phyloP scores from a whole-genome alignment of 108 stramenopile species.

The Skeletonema costatum region DNA sequence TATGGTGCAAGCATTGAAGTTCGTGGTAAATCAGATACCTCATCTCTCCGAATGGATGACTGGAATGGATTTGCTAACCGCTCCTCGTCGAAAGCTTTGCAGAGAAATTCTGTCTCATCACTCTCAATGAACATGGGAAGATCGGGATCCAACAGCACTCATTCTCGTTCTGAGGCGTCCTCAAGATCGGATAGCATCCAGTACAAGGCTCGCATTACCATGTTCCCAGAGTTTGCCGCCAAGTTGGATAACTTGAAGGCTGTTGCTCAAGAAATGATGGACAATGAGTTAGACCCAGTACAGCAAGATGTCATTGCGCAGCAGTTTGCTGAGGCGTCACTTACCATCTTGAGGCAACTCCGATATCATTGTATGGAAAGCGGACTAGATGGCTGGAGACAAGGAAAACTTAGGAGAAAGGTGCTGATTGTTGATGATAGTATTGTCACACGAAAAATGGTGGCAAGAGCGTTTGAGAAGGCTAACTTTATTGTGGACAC shows the following conservation, averaged over 20 bases:
- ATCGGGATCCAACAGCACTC: conserved; percentile 23
- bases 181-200: conserved; percentile 31
- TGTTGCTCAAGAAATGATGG: conserved; percentile 84
- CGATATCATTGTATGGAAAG: conserved; percentile 94
- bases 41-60: background rate
- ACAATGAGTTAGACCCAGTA: conserved; percentile 71
- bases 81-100: background rate
- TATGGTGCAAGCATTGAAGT: conserved; percentile 26
- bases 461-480: conserved; percentile 86
- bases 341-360: conserved; percentile 86
- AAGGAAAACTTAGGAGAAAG: conserved; percentile 82
- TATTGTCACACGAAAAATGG: conserved; percentile 76
- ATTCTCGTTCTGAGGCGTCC: conserved; percentile 7
- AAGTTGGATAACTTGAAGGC: conserved; percentile 82
- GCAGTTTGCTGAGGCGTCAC: conserved; percentile 87
- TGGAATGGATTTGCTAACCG: background rate
- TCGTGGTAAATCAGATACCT: conserved; percentile 5
- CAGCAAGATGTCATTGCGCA: conserved; percentile 86
- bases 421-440: conserved; percentile 90
- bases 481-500: conserved; percentile 91
- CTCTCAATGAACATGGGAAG: conserved; percentile 22
- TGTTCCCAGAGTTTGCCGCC: conserved; percentile 80
- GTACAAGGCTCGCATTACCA: conserved; percentile 75
- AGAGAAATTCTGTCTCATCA: conserved; percentile 27
- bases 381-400: conserved; percentile 90